Conservation (phyloP, 768 basidiomycete species). For the Lyophyllum semitale region DNA sequence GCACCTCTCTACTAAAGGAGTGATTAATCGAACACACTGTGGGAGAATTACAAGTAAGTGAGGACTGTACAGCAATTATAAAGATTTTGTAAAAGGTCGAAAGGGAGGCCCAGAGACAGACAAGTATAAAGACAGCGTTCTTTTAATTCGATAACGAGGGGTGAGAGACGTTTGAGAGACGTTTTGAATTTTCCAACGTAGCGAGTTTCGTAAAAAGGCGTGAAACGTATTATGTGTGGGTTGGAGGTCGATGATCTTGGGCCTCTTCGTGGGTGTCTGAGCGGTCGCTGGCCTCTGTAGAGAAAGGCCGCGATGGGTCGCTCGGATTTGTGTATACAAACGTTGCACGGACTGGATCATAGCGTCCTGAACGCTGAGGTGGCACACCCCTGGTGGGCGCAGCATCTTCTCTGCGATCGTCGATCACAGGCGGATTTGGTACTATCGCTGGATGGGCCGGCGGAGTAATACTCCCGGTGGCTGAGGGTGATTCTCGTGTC, state of each 20-base stretch:
- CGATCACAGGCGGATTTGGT: background rate
- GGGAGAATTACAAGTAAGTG: background rate
- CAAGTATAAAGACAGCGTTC: conserved; percentile 5
- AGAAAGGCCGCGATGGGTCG: conserved; percentile 20
- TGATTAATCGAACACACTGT: conserved; percentile 4
- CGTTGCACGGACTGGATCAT: conserved; percentile 53
- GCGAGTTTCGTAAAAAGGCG: conserved; percentile 17
- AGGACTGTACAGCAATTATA: conserved; percentile 7
- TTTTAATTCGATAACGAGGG: conserved; percentile 8
- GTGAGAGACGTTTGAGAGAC: conserved; percentile 7
- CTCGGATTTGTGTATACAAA: conserved; percentile 36
- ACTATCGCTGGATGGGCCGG: conserved; percentile 16
- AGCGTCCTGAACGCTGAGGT: conserved; percentile 42
- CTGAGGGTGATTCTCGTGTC: conserved; percentile 33
- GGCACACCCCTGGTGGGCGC: conserved; percentile 17
- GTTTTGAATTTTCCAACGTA: conserved; percentile 10
- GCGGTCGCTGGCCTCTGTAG: conserved; percentile 21
- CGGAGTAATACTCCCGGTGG: conserved; percentile 28
- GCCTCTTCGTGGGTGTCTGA: conserved; percentile 18
- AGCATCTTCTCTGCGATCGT: background rate
- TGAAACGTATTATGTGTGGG: conserved; percentile 11
- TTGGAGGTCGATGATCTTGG: background rate
- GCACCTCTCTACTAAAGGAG: conserved; percentile 1
- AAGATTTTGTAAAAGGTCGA: background rate
- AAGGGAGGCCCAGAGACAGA: background rate